phyloP scores from a whole-genome alignment of 768 basidiomycete genomes.

The Porpolomopsis calyptriformis region DNA sequence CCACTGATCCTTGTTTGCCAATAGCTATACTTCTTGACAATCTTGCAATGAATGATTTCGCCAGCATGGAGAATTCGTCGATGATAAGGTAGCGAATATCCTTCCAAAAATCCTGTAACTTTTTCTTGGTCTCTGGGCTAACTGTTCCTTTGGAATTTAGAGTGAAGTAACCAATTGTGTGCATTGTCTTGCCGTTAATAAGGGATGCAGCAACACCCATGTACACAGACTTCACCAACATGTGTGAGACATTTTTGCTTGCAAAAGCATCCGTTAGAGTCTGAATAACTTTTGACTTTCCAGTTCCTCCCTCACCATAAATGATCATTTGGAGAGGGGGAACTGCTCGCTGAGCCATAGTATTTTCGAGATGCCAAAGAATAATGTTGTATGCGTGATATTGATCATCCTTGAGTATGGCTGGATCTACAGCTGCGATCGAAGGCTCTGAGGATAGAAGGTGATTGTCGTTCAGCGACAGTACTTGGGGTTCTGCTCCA shows the following conservation, averaged over 20 bases:
- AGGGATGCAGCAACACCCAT: slow-evolving; percentile 3
- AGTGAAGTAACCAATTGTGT: slow-evolving; percentile 10
- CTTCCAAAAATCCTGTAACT: slow-evolving; percentile 16
- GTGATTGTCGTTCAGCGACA: slow-evolving; percentile 5
- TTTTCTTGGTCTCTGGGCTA: no score
- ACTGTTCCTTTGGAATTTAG: slow-evolving; percentile 11
- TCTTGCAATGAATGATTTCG: slow-evolving; percentile 14
- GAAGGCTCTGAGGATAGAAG: neutral
- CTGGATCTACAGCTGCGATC: neutral
- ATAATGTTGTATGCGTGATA: slow-evolving; percentile 24
- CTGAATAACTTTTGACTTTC: slow-evolving; percentile 26
- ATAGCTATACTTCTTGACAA: slow-evolving; percentile 10
- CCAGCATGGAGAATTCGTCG: slow-evolving; percentile 27
- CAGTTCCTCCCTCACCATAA: slow-evolving; percentile 21
- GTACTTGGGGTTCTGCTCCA: no score
- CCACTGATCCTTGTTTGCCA: neutral
- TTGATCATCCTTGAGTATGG: slow-evolving; percentile 18
- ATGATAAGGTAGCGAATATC: slow-evolving; percentile 20
- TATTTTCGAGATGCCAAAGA: slow-evolving; percentile 16
- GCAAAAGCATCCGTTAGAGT: slow-evolving; percentile 2
- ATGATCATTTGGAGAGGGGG: slow-evolving; percentile 27
- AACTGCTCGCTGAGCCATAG: slow-evolving; percentile 10
- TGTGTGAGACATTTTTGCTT: neutral
- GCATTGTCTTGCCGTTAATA: slow-evolving; percentile 1
- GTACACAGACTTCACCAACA: slow-evolving; percentile 3